Evolutionary conservation across 2,329 filamentous ascomycete genomes (phyloP), one percentile per base, ranked within the genome.

Genomic region (Aaosphaeria arxii): DNA sequence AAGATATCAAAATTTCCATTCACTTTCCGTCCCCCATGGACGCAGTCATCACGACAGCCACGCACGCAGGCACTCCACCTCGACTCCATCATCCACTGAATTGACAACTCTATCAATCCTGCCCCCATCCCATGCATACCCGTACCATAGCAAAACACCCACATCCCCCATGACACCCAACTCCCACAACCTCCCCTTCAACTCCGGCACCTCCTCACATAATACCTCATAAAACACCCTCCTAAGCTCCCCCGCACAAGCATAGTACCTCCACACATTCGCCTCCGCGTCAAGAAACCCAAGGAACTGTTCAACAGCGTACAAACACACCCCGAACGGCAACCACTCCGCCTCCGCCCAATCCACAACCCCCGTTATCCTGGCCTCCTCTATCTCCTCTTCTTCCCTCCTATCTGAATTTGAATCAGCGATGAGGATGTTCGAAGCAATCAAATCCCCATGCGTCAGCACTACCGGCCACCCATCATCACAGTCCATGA

Each of bases 301-400:
- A 0, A 87, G 67, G 1, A 86, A 58, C 61, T 83, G 76, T 58
- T 86, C 83, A 0, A 86, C 63, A 0, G 82, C 83, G 54, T 85
- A 86, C 40, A 85, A 62, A 29, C 77, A 78, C 3, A 79, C 71
- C 0, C 83, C 84, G 54, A 84, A 83, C 0, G 83, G 83, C 6
- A 85, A 61, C 50, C 71, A 76, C 58, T 86, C 83, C 0, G 78
- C 81, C 58, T 87, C 84, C 0, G 81, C 80, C 84, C 83, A 87
- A 58, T 87, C 84, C 0, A 87, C 72, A 1, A 86, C 49, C 1
- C 83, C 84, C 0, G 59, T 71, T 6, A 86, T 58, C 3, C 55
- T 46, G 45, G 77, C 79, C 0, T 72, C 72, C 1, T 64, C 47
- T 0, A 67, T 56, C n/a, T n/a, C n/a, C n/a, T n/a, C n/a, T n/a